These are phyloP conservation scores for Porogramme epimiltina DNA, from an alignment of 1,284 basidiomycete genomes.

Conservation along the genomic window DNA sequence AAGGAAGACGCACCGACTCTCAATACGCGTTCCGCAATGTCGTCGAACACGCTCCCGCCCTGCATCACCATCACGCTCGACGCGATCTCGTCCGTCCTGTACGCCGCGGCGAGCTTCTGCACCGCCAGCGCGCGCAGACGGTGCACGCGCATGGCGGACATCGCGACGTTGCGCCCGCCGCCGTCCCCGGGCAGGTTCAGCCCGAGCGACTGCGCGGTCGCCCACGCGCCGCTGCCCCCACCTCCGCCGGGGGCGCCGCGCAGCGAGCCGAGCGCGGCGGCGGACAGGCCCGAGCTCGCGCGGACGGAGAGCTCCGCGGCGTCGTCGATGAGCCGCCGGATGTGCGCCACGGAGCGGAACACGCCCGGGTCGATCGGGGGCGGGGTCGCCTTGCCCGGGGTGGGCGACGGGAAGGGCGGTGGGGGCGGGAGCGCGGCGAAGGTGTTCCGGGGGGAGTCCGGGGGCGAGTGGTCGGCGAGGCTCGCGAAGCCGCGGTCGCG, in stretches of 20 bases:
- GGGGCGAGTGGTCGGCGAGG: constrained; percentile 52
- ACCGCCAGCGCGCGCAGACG: constrained; percentile 75
- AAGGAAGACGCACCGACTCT: constrained; percentile 56
- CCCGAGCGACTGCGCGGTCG: constrained; percentile 61
- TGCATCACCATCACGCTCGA: constrained; percentile 91
- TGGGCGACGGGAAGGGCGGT: constrained; percentile 49
- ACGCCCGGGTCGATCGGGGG: constrained; percentile 85
- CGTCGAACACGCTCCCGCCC: constrained; percentile 84
- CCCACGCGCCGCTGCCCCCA: constrained; percentile 55
- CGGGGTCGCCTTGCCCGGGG: constrained; percentile 65
- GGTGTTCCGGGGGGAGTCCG: constrained; percentile 50
- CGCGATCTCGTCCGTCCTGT: constrained; percentile 82
- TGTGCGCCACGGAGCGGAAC: constrained; percentile 70
- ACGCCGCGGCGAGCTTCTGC: constrained; percentile 80
- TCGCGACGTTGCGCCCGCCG: constrained; percentile 71
- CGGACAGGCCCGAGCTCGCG: constrained; percentile 76
- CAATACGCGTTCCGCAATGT: constrained; percentile 79
- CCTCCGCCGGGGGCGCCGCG: constrained; percentile 39
- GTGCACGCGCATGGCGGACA: constrained; percentile 81
- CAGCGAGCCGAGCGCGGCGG: constrained; percentile 68
- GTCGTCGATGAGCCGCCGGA: constrained; percentile 80
- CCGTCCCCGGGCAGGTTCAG: constrained; percentile 51
- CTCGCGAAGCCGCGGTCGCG: constrained; percentile 43
- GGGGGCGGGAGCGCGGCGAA: constrained; percentile 40
- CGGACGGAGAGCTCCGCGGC: constrained; percentile 81